Conservation (phyloP, 2,329 filamentous ascomycete genomes). For the Nannizziopsis arthrosporioides region DNA sequence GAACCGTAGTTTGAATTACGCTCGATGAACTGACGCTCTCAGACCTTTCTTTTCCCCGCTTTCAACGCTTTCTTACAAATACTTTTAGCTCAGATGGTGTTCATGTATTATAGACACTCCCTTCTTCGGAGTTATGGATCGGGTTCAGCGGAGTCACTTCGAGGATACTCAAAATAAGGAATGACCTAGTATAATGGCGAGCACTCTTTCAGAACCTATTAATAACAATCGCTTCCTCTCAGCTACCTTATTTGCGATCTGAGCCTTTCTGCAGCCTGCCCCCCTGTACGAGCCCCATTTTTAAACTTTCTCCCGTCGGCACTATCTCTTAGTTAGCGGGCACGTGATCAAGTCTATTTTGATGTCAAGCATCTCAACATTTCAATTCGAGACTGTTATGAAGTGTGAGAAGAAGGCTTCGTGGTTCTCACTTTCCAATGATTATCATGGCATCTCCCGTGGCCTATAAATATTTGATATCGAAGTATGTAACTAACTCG, state of each 20-base stretch:
- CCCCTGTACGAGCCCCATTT: no score
- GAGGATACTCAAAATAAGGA: not conserved
- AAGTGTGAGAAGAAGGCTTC: not conserved
- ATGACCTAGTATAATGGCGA: not conserved
- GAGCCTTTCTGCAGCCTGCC: no score
- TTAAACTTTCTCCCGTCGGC: no score
- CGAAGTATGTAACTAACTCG: slow-evolving; percentile 6
- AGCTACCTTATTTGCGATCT: not conserved
- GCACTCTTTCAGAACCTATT: not conserved
- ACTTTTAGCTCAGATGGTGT: slow-evolving; percentile 4
- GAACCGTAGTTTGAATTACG: slow-evolving; percentile 45
- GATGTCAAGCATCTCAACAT: not conserved
- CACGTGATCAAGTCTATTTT: not conserved
- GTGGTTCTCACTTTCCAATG: not conserved
- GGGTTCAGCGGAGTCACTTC: slow-evolving; percentile 1
- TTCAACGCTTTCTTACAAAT: not conserved
- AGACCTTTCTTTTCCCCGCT: not conserved
- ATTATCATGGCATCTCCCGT: slow-evolving; percentile 5
- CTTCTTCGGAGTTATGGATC: slow-evolving; percentile 1
- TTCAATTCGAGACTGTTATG: not conserved
- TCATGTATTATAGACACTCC: slow-evolving; percentile 10
- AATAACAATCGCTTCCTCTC: not conserved
- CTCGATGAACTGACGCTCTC: not conserved
- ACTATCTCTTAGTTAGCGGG: not conserved
- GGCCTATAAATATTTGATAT: slow-evolving; percentile 9